phyloP scores from a whole-genome alignment of 2,329 filamentous ascomycete genomes.

The Penicillium janthinellum region DNA sequence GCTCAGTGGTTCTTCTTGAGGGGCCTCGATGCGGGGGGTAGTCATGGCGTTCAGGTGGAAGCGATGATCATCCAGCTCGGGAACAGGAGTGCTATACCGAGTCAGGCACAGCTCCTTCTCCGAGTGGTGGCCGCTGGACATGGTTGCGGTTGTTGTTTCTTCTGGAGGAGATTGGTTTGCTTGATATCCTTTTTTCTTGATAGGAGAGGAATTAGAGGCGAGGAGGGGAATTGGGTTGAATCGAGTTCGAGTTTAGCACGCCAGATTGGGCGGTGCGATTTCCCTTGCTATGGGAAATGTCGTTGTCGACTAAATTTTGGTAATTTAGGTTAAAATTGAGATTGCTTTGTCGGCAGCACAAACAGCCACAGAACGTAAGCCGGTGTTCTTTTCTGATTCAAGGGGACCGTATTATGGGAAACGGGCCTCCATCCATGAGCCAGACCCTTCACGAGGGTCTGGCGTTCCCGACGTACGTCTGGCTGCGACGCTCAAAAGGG shows the following conservation, averaged over 20 bases:
- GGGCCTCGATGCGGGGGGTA: slow-evolving; percentile 36
- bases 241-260: slow-evolving; percentile 12
- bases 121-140: slow-evolving; percentile 65
- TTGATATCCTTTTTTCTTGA: background rate
- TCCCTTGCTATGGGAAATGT: slow-evolving; percentile 4
- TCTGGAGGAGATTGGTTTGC: background rate
- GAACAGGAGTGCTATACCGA: slow-evolving; percentile 64
- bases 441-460: slow-evolving; percentile 48
- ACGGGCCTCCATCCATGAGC: slow-evolving; percentile 42
- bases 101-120: slow-evolving; percentile 59
- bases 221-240: slow-evolving; percentile 1
- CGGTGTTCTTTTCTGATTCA: slow-evolving; percentile 16
- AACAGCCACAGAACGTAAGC: slow-evolving; percentile 29
- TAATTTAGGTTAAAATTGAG: background rate
- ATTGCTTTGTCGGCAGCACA: slow-evolving; percentile 25
- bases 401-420: slow-evolving; percentile 31
- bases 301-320: background rate
- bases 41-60: slow-evolving; percentile 48
- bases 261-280: slow-evolving; percentile 20
- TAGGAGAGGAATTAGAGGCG: background rate
- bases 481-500: slow-evolving; percentile 32
- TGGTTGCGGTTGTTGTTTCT: slow-evolving; percentile 24
- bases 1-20: slow-evolving; percentile 26
- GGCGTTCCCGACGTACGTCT: slow-evolving; percentile 41
- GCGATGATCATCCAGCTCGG: slow-evolving; percentile 82